These are phyloP conservation scores for Carnegiea gigantea DNA, from an alignment of 179 eudicot species.

Conservation along the genomic window DNA sequence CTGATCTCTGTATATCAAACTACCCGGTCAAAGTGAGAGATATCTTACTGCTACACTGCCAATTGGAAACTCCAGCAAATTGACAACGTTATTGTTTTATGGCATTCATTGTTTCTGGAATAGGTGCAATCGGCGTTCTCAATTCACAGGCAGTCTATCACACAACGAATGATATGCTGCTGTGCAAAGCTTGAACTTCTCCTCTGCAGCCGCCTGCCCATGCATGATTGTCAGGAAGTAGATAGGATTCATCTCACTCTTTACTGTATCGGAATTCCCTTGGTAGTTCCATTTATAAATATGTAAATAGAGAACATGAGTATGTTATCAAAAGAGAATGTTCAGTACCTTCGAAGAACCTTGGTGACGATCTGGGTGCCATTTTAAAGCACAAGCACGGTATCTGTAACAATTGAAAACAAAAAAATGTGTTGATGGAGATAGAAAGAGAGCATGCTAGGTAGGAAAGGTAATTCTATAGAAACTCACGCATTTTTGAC, in stretches of 20 bases:
- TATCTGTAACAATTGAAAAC: slow-evolving; percentile 48
- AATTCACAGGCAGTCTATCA: slow-evolving; percentile 53
- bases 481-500: slow-evolving; percentile 83
- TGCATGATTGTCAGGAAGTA: neutral
- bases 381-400: slow-evolving; percentile 86
- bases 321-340: slow-evolving; percentile 14
- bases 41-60: neutral
- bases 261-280: neutral
- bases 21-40: neutral
- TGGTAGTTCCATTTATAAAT: neutral
- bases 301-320: neutral
- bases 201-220: slow-evolving; percentile 80
- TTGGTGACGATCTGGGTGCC: slow-evolving; percentile 97
- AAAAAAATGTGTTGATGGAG: neutral
- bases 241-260: neutral
- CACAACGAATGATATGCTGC: slow-evolving; percentile 93
- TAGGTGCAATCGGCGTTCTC: slow-evolving; percentile 1
- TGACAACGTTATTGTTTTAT: neutral
- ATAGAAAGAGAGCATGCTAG: neutral
- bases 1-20: neutral
- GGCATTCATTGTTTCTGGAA: neutral
- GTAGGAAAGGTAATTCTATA: neutral
- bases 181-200: slow-evolving; percentile 88
- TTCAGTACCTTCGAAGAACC: slow-evolving; percentile 78
- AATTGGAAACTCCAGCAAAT: neutral